Percentiles rank a stretch among this genome's conserved stretches.
Conservation (phyloP, 1,284 basidiomycete genomes). For the Trichosporon asahii region DNA sequence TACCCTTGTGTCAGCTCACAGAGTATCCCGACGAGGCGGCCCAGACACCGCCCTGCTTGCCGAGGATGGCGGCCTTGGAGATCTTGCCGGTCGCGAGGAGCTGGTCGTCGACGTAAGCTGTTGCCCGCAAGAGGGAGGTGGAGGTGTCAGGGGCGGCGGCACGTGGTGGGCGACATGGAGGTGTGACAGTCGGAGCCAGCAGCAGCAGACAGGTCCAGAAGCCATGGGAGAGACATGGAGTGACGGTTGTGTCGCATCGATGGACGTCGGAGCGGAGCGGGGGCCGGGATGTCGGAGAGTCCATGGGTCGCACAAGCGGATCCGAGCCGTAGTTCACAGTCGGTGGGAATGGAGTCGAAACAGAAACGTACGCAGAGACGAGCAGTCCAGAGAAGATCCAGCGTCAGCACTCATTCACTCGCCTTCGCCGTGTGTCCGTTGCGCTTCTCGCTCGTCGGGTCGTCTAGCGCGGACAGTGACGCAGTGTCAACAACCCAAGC, state of each 20-base stretch:
- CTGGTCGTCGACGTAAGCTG: conserved; percentile 84
- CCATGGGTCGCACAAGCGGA: not conserved
- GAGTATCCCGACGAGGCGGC: conserved; percentile 69
- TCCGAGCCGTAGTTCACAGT: not conserved
- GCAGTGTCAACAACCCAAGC: not conserved
- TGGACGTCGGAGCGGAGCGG: not conserved
- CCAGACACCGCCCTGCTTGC: conserved; percentile 83
- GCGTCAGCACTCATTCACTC: not conserved
- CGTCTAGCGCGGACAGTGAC: not conserved
- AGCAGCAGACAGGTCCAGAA: no score
- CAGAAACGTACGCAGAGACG: not conserved
- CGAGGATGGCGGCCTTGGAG: conserved; percentile 76
- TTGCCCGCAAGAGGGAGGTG: not conserved
- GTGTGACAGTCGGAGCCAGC: not conserved
- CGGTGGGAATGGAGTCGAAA: not conserved
- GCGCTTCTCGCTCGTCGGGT: not conserved
- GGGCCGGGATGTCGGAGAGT: no score
- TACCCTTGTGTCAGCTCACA: conserved; percentile 55
- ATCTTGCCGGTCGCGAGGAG: conserved; percentile 76
- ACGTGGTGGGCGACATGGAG: not conserved
- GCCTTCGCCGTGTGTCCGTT: not conserved
- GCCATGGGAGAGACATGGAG: no score
- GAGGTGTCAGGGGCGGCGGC: not conserved
- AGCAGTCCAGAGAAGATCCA: not conserved
- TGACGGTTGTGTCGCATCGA: not conserved